Percentiles rank a stretch among this genome's conserved stretches.
Evolutionary conservation across 192 early-diverging fungal species (phyloP).

Genomic region (Backusella sp.): DNA sequence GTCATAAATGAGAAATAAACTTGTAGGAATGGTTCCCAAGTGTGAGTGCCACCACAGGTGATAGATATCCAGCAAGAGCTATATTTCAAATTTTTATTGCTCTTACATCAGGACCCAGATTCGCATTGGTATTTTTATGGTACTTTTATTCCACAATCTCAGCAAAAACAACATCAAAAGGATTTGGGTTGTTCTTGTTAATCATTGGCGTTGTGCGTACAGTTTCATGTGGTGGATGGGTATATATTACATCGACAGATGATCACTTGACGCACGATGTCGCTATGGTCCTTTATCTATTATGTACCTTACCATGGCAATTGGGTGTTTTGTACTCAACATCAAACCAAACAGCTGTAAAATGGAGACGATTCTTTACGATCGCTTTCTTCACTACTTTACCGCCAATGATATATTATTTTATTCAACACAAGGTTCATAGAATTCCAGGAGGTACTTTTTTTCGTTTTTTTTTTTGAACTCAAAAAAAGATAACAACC

Average conservation of each 20-base stretch:
- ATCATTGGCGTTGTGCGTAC: slow-evolving; percentile 59
- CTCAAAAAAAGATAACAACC: not conserved
- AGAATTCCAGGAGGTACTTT: slow-evolving; percentile 60
- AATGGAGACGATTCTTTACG: slow-evolving; percentile 54
- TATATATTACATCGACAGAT: slow-evolving; percentile 79
- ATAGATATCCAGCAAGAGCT: slow-evolving; percentile 72
- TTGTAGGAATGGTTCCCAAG: slow-evolving; percentile 75
- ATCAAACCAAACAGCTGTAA: slow-evolving; percentile 40
- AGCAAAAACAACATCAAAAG: slow-evolving; percentile 16
- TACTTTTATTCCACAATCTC: slow-evolving; percentile 40
- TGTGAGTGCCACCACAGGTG: slow-evolving; percentile 79
- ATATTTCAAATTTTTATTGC: slow-evolving; percentile 81
- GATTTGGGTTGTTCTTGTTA: slow-evolving; percentile 41
- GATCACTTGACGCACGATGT: slow-evolving; percentile 80
- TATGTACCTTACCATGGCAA: slow-evolving; percentile 76
- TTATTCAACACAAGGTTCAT: slow-evolving; percentile 77
- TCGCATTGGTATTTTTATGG: slow-evolving; percentile 48
- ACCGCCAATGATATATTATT: slow-evolving; percentile 74
- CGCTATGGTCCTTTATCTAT: slow-evolving; percentile 77
- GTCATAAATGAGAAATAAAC: slow-evolving; percentile 8
- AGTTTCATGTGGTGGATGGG: slow-evolving; percentile 80
- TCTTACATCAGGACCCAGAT: slow-evolving; percentile 61
- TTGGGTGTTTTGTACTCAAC: slow-evolving; percentile 55
- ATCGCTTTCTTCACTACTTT: slow-evolving; percentile 69
- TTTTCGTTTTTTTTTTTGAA: not conserved